Percentiles rank a stretch among this genome's conserved stretches.
Evolutionary conservation across 345 rosid genomes (phyloP).

Genomic region (Crucihimalaya himalaica): DNA sequence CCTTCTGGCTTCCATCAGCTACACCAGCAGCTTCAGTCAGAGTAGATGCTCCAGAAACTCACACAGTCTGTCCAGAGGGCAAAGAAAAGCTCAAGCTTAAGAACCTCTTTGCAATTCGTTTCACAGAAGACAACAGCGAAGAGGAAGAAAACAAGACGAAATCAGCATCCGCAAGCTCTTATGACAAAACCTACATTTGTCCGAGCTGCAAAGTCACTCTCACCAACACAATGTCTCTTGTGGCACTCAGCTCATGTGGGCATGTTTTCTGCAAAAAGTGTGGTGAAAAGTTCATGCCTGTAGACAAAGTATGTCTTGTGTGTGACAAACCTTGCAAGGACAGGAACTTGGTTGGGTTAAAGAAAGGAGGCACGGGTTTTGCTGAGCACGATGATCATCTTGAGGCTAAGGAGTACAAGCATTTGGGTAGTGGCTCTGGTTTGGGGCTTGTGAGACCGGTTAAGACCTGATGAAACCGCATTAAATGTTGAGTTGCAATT

Average conservation of each 20-base stretch:
- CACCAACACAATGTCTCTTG: constrained; percentile 74
- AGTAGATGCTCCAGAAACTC: constrained; percentile 65
- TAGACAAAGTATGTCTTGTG: constrained; percentile 79
- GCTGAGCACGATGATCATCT: constrained; percentile 85
- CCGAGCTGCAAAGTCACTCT: constrained; percentile 97
- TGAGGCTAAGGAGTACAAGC: constrained; percentile 85
- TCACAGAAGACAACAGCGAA: constrained; percentile 74
- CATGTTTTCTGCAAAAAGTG: constrained; percentile 98
- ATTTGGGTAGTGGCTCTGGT: constrained; percentile 94
- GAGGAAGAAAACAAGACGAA: constrained; percentile 35
- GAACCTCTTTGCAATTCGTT: constrained; percentile 70
- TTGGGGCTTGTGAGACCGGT: constrained; percentile 84
- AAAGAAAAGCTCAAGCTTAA: constrained; percentile 84
- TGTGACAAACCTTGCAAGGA: constrained; percentile 77
- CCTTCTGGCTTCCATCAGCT: constrained; percentile 99
- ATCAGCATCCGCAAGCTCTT: constrained; percentile 45
- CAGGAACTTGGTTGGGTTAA: constrained; percentile 68
- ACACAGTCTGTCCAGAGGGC: constrained; percentile 88
- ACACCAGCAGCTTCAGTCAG: constrained; percentile 88
- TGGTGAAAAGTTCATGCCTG: constrained; percentile 70
- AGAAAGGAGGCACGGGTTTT: constrained; percentile 91
- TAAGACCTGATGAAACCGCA: constrained; percentile 48
- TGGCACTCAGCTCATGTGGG: constrained; percentile 85
- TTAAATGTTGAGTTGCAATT: background rate
- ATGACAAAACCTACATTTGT: constrained; percentile 71